Base-by-base conservation (phyloP, 2,329 filamentous ascomycete genomes). In the Alternaria metachromatica region DNA sequence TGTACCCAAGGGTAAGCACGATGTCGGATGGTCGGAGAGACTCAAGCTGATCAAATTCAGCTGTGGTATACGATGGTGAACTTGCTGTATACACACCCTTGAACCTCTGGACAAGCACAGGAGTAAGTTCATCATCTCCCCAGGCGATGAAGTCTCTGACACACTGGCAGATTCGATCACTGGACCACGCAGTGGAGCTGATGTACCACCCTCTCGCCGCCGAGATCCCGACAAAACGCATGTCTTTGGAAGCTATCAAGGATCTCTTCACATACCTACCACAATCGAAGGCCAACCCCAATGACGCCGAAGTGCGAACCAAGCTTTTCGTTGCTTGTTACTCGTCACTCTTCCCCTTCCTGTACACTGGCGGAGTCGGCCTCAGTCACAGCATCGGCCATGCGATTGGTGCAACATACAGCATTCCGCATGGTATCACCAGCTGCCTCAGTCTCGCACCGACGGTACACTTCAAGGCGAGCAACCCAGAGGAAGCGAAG, bases 381-480 rank as follows among this genome's bases (percentile, higher is more conserved):
- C 76, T 88, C 6, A 82, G 79, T 30, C 84, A 85, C 64, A 79
- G 79, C 25, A 75, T 85, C 58, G 83, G 83, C 21, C 86, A 87
- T 69, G 85, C 86, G 0, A 79, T 88, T 33, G 86, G 86, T 13
- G 83, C 82, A 9, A 86, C 86, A 1, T 88, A 87, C 65, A 76
- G 79, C 3, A 88, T 88, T 50, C 86, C 86, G 0, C 86, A 88
- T 60, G 86, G 86, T 3, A 82, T 86, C 53, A 88, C 86, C 0
- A 85, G 82, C 15, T 87, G 85, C 66, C 66, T 88, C 66, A 87
- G 84, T 25, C 73, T 88, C 4, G 83, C 84, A 1, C 83, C 84
- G 49, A 86, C 87, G 2, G 82, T 87, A 3, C 84, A 84, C 68
- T 75, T 87, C 53, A 87, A 87, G 66, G 84, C 85, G 0, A 74